A percentile compares a stretch with the other conserved stretches of the same genome.
phyloP scores from a whole-genome alignment of 768 basidiomycete species.

The Boletus subcaerulescens region DNA sequence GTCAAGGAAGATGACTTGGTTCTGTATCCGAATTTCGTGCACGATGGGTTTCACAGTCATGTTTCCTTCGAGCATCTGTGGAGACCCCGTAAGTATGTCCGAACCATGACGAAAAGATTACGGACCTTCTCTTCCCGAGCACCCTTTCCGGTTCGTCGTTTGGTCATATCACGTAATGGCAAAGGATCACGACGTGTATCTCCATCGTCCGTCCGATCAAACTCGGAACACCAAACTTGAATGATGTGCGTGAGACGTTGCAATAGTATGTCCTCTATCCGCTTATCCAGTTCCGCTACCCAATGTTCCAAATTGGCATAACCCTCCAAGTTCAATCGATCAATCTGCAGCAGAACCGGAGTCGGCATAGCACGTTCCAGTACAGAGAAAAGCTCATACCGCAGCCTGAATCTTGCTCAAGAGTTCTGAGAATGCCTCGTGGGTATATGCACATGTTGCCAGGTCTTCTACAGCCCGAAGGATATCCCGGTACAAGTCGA shows the following conservation, averaged over 20 bases:
- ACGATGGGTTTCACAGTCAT: conserved; percentile 83
- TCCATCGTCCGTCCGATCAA: conserved; percentile 71
- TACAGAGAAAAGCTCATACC: conserved; percentile 42
- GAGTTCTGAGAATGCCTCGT: conserved; percentile 77
- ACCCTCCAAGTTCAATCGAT: conserved; percentile 92
- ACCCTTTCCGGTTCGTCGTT: conserved; percentile 68
- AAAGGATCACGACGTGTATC: conserved; percentile 55
- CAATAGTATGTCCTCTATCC: conserved; percentile 78
- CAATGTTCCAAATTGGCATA: conserved; percentile 93
- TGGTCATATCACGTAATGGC: conserved; percentile 52
- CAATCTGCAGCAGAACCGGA: conserved; percentile 55
- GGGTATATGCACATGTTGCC: conserved; percentile 78
- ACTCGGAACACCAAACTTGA: conserved; percentile 85
- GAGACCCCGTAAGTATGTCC: neutral
- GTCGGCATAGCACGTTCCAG: neutral
- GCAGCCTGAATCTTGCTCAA: conserved; percentile 81
- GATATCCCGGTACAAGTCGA: conserved; percentile 89
- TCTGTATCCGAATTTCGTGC: conserved; percentile 96
- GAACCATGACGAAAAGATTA: neutral
- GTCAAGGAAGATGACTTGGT: conserved; percentile 98
- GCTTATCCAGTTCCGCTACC: conserved; percentile 78
- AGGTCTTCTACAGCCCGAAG: conserved; percentile 83
- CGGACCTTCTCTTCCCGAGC: conserved; percentile 76
- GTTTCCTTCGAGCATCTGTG: conserved; percentile 65
- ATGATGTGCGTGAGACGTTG: conserved; percentile 75